Evolutionary conservation across 108 stramenopile genomes (phyloP), one percentile per base, ranked within the genome.

Genomic region (Conticribra guillardii): DNA sequence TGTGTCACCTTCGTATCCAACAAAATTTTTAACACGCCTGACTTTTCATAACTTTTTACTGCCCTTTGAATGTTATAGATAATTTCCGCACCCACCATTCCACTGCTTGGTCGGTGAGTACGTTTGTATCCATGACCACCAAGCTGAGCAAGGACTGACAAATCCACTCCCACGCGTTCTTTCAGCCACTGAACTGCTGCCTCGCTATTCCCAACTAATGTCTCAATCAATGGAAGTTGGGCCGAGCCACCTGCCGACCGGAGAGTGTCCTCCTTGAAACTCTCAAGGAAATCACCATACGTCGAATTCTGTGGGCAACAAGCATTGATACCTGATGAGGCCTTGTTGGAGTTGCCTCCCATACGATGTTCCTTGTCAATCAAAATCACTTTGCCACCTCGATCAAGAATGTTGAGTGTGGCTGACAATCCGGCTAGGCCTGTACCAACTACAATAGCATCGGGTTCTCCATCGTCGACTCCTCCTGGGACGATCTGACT

Each of bases 331-430:
- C 96, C 96, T 15, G 89, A 91, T 18, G 91, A 92, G 5, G 96
- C 96, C 71, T 97, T 97, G 84, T 93, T 95, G 59, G 93, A 95
- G 62, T 97, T 97, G 7, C 96, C 96, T 32, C 96, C 96, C 64
- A 94, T 64, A 24, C 85, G 71, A 67, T 89, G 89, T 31, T 95
- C 92, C 66, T 97, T 97, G 67, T 97, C 96, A 11, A 97, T 50
- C 56, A 97, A 71, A 24, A 88, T 64, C 8, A 97, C 96, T 41
- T 72, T 76, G 11, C 94, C 93, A 30, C 93, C 93, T 14, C 92
- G 83, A 74, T 97, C 94, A 19, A 94, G 64, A 69, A 94, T 90
- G 46, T 89, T 90, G 48, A 97, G 81, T 3, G 96, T 82, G 16
- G 91, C 90, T 7, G 93, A 71, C 60, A 97, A 71, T 3, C 96